A percentile compares a stretch with the other conserved stretches of the same genome.
Evolutionary conservation across 805 yeast species (phyloP).

Genomic region (Priceomyces medius): DNA sequence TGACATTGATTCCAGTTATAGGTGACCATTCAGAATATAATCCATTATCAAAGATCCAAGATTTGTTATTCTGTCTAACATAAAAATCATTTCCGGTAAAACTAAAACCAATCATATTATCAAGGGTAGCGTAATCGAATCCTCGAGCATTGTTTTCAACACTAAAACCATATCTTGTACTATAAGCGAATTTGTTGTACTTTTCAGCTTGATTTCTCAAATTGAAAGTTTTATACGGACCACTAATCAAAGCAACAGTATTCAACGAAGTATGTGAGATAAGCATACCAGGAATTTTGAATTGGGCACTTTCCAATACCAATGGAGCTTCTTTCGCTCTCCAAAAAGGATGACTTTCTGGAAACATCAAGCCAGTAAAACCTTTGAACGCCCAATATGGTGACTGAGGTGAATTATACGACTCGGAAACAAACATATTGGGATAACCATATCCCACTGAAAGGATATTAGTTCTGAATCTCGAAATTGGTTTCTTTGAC

Average conservation of each 20-base stretch:
- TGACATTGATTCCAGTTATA: conserved; percentile 6
- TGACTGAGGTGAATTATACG: conserved; percentile 13
- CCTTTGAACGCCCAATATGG: conserved; percentile 15
- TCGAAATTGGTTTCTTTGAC: conserved; percentile 10
- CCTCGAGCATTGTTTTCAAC: conserved; percentile 3
- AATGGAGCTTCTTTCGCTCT: conserved; percentile 8
- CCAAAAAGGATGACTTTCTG: conserved; percentile 13
- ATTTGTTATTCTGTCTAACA: not conserved
- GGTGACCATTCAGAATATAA: conserved; percentile 11
- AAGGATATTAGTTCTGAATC: conserved; percentile 8
- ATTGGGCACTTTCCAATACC: not conserved
- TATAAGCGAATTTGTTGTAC: conserved; percentile 13
- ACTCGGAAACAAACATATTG: conserved; percentile 11
- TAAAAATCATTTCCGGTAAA: conserved; percentile 7
- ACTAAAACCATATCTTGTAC: conserved; percentile 12
- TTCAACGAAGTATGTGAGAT: conserved; percentile 8
- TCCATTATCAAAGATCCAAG: conserved; percentile 2
- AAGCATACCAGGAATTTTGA: conserved; percentile 10
- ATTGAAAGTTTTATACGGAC: conserved; percentile 10
- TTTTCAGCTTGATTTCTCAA: conserved; percentile 9
- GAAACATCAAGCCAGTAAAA: conserved; percentile 8
- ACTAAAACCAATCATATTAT: conserved; percentile 14
- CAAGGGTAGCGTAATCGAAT: conserved; percentile 8
- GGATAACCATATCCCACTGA: conserved; percentile 13
- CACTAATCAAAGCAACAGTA: conserved; percentile 11